Evolutionary conservation across 345 rosid genomes (phyloP).

Genomic region (Brassica rapa): DNA sequence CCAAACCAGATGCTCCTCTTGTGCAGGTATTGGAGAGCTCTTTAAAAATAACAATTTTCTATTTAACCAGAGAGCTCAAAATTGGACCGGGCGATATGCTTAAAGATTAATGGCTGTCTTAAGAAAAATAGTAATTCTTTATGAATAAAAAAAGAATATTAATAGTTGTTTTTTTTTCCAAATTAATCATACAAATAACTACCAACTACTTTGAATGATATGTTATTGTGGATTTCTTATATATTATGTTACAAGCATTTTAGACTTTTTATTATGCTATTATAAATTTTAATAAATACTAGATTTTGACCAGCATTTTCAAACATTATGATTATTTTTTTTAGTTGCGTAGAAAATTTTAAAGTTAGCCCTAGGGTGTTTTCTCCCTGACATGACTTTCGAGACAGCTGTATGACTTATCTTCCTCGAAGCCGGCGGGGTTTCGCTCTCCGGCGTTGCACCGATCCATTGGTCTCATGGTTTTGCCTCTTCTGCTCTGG

Average conservation of each 20-base stretch:
- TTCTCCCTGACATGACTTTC: neutral
- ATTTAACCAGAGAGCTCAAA: neutral
- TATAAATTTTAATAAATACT: too few relatives aligned
- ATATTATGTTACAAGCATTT: neutral
- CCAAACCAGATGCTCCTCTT: conserved; percentile 28
- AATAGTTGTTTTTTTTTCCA: neutral
- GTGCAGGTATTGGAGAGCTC: neutral
- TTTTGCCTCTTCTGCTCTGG: neutral
- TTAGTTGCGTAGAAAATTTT: neutral
- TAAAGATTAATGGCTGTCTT: neutral
- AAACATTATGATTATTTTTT: neutral
- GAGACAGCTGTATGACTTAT: neutral
- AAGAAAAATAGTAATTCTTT: neutral
- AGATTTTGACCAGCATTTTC: neutral
- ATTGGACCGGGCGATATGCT: conserved; percentile 13
- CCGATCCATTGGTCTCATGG: neutral
- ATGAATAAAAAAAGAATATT: neutral
- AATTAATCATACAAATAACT: neutral
- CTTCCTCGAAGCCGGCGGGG: neutral
- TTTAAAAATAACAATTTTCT: too few relatives aligned
- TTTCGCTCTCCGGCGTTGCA: neutral
- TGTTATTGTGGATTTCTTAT: neutral
- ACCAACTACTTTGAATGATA: neutral
- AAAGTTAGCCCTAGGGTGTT: neutral
- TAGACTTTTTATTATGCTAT: neutral